Evolutionary conservation across 2,329 filamentous ascomycete genomes (phyloP), one percentile per base, ranked within the genome.

Genomic region (Cercospora berteroae): DNA sequence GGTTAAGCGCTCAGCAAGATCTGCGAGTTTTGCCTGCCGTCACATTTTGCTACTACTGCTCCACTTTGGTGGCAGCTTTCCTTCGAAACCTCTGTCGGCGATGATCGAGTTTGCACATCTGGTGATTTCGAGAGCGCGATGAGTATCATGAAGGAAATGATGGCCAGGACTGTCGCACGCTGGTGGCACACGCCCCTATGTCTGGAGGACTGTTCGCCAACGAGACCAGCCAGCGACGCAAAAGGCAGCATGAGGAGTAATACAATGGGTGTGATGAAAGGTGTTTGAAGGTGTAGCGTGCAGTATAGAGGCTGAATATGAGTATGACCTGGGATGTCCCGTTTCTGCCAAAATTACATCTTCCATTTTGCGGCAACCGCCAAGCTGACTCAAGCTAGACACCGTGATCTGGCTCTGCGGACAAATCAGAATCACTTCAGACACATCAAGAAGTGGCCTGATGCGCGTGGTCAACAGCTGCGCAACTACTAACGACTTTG

Each of bases 1-100:
- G 71, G 70, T 63, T 76, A 74, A 65, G 86, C 66, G 58, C 27
- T 33, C 50, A 25, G 31, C 25, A 58, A n/a, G n/a, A 18, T n/a
- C 58, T 63, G 48, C 5, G 48, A 52, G 13, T 29, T 63, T 55
- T 42, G 29, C 60, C 16, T n/a, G 48, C 23, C 23, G 29, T 27
- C 48, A 29, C 13, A 55, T 55, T 27, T 13, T n/a, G 48, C 48
- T 33, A 58, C 29, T 13, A 36, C n/a, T 58, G 27, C 55, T 58
- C 27, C 55, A 58, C 55, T 33, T 20, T 6, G 6, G 27, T 42
- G 10, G 52, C 52, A 16, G 27, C 18, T 29, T 52, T 48, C 20
- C 25, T 58, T 57, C 52, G 23, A 44, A 31, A 10, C 33, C 23
- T 42, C 16, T 64, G 50, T 64, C 61, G 36, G 61, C 61, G 52